Conservation (phyloP, 2,329 filamentous ascomycete species). For the Ilyonectria destructans region DNA sequence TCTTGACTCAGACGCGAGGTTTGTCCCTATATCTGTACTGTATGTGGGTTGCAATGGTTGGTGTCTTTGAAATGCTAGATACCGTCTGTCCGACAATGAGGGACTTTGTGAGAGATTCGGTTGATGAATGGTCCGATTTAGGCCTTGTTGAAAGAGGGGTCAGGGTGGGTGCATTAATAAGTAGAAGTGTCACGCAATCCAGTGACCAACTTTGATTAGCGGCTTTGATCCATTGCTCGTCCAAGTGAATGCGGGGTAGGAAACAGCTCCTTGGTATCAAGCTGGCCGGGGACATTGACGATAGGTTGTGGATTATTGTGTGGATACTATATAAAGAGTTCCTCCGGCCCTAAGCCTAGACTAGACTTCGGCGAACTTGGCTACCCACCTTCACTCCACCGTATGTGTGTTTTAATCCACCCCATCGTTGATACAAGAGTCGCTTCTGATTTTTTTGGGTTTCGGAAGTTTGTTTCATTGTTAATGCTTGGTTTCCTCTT, state of each 20-base stretch:
- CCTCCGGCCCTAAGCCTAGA: too few relatives aligned
- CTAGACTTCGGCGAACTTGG: too few relatives aligned
- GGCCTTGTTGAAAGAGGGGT: background rate
- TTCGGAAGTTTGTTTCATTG: too few relatives aligned
- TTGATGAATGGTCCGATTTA: background rate
- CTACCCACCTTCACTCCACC: too few relatives aligned
- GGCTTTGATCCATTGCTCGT: background rate
- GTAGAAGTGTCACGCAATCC: background rate
- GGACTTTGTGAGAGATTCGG: background rate
- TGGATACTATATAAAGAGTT: too few relatives aligned
- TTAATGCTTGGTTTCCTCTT: too few relatives aligned
- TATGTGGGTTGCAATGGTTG: background rate
- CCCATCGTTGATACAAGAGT: too few relatives aligned
- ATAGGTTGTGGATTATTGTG: background rate
- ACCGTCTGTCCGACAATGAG: background rate
- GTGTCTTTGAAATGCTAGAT: background rate
- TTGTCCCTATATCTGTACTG: background rate
- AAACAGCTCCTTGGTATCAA: background rate
- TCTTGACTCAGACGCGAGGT: background rate
- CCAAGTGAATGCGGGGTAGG: background rate
- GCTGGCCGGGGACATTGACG: background rate
- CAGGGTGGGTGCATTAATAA: background rate
- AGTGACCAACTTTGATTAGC: background rate
- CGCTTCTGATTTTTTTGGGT: too few relatives aligned
- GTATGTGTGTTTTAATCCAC: too few relatives aligned